These are phyloP conservation scores for Aegle marmelos DNA, from an alignment of 345 rosid genomes.

Conservation along the genomic window DNA sequence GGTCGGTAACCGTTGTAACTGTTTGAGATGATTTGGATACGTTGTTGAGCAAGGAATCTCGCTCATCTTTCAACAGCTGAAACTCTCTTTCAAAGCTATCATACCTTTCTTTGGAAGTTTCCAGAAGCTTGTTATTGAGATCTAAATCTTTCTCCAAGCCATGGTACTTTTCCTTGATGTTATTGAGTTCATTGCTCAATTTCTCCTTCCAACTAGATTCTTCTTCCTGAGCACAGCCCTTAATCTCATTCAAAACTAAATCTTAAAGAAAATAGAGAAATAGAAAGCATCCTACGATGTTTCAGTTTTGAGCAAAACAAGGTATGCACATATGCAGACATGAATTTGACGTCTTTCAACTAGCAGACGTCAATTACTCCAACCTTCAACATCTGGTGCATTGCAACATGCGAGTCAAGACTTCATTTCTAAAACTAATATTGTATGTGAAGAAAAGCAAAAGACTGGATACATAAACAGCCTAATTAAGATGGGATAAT, in stretches of 20 bases:
- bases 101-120: slow-evolving; percentile 49
- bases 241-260: slow-evolving; percentile 46
- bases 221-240: slow-evolving; percentile 48
- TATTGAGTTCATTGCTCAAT: slow-evolving; percentile 39
- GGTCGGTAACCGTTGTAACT: slow-evolving; percentile 35
- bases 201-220: slow-evolving; percentile 43
- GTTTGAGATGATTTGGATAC: slow-evolving; percentile 46
- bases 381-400: neutral
- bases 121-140: slow-evolving; percentile 41
- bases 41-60: slow-evolving; percentile 41
- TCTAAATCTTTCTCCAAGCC: slow-evolving; percentile 48
- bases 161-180: slow-evolving; percentile 45
- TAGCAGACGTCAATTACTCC: neutral
- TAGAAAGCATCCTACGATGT: slow-evolving; percentile 1
- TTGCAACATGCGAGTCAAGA: neutral
- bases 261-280: slow-evolving; percentile 28
- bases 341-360: neutral
- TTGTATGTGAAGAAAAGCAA: neutral
- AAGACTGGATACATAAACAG: neutral
- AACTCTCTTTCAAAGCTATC: slow-evolving; percentile 53
- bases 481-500: neutral
- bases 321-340: neutral
- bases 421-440: neutral
- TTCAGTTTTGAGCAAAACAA: slow-evolving; percentile 1
- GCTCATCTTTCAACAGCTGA: slow-evolving; percentile 58